Conservation (phyloP, 495 filamentous ascomycete genomes). For the Rusavskia elegans region DNA sequence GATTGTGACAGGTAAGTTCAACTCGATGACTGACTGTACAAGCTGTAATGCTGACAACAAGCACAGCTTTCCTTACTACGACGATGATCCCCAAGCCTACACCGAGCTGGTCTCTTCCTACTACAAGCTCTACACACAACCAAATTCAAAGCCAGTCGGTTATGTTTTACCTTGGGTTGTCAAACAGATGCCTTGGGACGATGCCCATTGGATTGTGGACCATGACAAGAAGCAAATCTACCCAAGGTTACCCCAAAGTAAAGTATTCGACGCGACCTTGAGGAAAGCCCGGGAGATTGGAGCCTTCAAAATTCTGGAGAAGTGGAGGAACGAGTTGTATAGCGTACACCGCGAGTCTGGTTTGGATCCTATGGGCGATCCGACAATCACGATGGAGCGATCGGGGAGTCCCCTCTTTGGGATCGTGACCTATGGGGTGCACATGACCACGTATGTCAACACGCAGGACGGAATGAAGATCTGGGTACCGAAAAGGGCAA, state of each 20-base stretch:
- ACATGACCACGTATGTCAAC: slow-evolving; percentile 63
- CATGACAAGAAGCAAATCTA: slow-evolving; percentile 3
- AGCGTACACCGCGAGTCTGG: slow-evolving; percentile 48
- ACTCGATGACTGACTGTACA: neutral
- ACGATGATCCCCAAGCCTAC: slow-evolving; percentile 36
- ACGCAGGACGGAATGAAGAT: slow-evolving; percentile 50
- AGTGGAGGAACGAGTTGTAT: slow-evolving; percentile 85
- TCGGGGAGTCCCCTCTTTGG: slow-evolving; percentile 69
- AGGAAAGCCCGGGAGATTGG: slow-evolving; percentile 43
- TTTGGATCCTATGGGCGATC: slow-evolving; percentile 11
- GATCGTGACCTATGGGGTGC: slow-evolving; percentile 74
- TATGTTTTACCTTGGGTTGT: slow-evolving; percentile 45
- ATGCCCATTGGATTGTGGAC: slow-evolving; percentile 35
- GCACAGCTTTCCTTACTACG: slow-evolving; percentile 51
- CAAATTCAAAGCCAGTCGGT: slow-evolving; percentile 38
- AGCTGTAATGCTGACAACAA: slow-evolving; percentile 1
- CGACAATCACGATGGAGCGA: slow-evolving; percentile 56
- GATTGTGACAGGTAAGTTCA: slow-evolving; percentile 46
- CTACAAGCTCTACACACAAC: slow-evolving; percentile 37
- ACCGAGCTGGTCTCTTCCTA: slow-evolving; percentile 29
- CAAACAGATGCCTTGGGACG: slow-evolving; percentile 35
- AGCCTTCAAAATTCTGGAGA: slow-evolving; percentile 55
- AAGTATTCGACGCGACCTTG: slow-evolving; percentile 40
- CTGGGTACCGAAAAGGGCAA: slow-evolving; percentile 68
- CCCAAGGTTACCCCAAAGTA: slow-evolving; percentile 19